Conservation (phyloP, 768 basidiomycete species). For the Leccinum olivaceopallidum region DNA sequence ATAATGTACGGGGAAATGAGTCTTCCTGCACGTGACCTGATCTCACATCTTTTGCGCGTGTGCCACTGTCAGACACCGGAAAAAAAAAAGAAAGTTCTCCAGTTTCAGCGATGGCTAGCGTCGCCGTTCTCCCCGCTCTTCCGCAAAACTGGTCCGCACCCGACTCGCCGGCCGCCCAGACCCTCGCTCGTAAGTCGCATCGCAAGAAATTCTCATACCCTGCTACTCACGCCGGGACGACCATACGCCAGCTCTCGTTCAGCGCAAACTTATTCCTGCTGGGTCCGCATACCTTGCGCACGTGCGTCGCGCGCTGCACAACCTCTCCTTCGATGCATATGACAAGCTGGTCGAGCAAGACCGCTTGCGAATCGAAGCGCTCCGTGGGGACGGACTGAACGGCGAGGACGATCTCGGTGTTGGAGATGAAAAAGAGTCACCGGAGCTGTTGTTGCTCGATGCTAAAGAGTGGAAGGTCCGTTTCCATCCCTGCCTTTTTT, state of each 20-base stretch:
- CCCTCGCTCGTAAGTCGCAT: conserved; percentile 29
- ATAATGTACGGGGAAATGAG: too few relatives aligned
- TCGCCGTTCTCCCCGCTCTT: conserved; percentile 29
- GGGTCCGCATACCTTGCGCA: conserved; percentile 88
- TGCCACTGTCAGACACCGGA: background rate
- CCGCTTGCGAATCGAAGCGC: conserved; percentile 48
- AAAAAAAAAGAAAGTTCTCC: background rate
- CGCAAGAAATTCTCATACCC: background rate
- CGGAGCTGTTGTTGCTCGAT: conserved; percentile 71
- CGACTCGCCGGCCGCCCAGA: conserved; percentile 11
- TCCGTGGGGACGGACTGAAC: conserved; percentile 47
- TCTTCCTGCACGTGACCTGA: background rate
- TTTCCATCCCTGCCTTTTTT: background rate
- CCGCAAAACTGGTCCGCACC: conserved; percentile 25
- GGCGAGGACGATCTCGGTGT: conserved; percentile 87
- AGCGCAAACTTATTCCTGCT: conserved; percentile 70
- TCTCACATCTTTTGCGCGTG: background rate
- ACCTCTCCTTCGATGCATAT: conserved; percentile 80
- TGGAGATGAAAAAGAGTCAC: conserved; percentile 84
- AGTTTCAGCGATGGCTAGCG: conserved; percentile 23
- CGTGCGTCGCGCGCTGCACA: conserved; percentile 71
- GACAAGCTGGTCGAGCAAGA: conserved; percentile 66
- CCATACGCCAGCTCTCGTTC: conserved; percentile 30
- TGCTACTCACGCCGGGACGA: conserved; percentile 7
- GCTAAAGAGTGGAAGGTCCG: conserved; percentile 97